These are phyloP conservation scores for Claviceps sorghi DNA, from an alignment of 2,329 filamentous ascomycete genomes.

Conservation along the genomic window DNA sequence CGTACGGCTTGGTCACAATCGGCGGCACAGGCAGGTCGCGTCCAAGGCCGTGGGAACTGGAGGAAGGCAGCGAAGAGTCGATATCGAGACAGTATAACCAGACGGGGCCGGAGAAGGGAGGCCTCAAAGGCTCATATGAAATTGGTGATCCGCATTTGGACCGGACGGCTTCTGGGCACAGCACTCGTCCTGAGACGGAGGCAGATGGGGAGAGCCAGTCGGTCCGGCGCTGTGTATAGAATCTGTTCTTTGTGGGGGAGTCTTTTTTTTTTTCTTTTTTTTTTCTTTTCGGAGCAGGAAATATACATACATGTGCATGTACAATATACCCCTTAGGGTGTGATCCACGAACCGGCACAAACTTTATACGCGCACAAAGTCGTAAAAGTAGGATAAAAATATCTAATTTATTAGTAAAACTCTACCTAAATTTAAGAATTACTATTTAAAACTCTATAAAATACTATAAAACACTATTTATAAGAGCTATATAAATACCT, in stretches of 20 bases:
- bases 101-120: background rate
- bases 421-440: too few relatives aligned
- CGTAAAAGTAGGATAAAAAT: too few relatives aligned
- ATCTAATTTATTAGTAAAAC: too few relatives aligned
- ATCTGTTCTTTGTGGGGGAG: background rate
- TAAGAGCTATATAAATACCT: too few relatives aligned
- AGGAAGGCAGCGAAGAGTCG: background rate
- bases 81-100: background rate
- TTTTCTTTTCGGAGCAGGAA: too few relatives aligned
- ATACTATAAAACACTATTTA: too few relatives aligned
- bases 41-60: background rate
- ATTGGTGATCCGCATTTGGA: background rate
- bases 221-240: background rate
- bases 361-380: too few relatives aligned
- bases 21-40: background rate
- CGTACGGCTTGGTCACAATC: background rate
- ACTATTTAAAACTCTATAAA: too few relatives aligned
- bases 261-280: too few relatives aligned
- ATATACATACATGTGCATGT: too few relatives aligned
- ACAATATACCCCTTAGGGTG: too few relatives aligned
- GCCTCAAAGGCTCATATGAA: background rate
- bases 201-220: background rate
- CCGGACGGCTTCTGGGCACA: background rate
- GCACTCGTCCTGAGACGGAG: background rate
- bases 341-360: too few relatives aligned